Conservation (phyloP, 768 basidiomycete genomes). For the Boletales sp. region DNA sequence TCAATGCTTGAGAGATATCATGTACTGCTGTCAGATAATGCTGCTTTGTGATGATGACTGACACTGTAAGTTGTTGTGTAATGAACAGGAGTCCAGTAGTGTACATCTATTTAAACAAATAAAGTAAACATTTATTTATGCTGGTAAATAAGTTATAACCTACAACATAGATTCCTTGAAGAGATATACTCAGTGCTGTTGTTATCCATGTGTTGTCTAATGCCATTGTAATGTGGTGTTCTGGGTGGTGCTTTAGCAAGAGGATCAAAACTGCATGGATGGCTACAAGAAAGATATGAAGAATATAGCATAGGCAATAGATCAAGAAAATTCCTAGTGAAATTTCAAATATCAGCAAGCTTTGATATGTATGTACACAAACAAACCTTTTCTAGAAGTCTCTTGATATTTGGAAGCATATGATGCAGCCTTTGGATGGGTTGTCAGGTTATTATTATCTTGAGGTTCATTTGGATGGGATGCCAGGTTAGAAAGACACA, state of each 20-base stretch:
- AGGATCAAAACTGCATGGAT: not conserved
- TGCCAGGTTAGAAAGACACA: not conserved
- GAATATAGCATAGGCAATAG: not conserved
- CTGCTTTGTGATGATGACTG: not conserved
- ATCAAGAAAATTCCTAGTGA: not conserved
- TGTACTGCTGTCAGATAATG: slow-evolving; percentile 18
- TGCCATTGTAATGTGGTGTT: not conserved
- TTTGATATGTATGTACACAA: not conserved
- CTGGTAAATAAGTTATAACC: not conserved
- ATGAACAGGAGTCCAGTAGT: slow-evolving; percentile 17
- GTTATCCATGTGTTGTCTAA: not conserved
- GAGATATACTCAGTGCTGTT: not conserved
- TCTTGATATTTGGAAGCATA: too few species aligned
- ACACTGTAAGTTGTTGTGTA: slow-evolving; percentile 15
- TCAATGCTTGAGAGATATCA: slow-evolving; percentile 19
- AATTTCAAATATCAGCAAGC: not conserved
- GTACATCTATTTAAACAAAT: slow-evolving; percentile 3
- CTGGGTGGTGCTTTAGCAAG: not conserved
- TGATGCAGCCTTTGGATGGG: too few species aligned
- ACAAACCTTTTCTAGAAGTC: too few species aligned
- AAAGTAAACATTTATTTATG: too few species aligned
- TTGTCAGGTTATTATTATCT: too few species aligned
- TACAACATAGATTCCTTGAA: slow-evolving; percentile 1
- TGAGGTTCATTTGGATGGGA: not conserved
- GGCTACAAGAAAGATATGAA: not conserved